phyloP scores from a whole-genome alignment of 176 grass and related monocot genomes.

The Thinopyrum elongatum region DNA sequence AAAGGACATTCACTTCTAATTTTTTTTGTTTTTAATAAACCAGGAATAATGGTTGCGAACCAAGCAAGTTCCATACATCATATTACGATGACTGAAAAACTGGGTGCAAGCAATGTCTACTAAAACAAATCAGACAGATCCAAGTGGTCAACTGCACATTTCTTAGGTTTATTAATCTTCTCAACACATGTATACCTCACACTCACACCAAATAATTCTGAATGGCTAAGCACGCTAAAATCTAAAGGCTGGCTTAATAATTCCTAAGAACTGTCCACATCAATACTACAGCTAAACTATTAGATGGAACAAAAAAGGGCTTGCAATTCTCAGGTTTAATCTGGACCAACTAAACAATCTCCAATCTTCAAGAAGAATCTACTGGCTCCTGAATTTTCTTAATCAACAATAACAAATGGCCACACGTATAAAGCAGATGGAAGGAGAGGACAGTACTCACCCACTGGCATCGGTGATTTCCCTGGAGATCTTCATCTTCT shows the following conservation, averaged over 20 bases:
- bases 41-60: neutral
- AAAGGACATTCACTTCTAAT: neutral
- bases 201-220: too few relatives aligned
- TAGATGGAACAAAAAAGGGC: too few relatives aligned
- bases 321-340: neutral
- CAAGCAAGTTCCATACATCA: neutral
- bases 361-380: neutral
- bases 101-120: neutral
- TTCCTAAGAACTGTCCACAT: too few relatives aligned
- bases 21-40: neutral
- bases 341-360: neutral
- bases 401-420: neutral
- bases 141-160: neutral
- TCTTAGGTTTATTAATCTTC: too few relatives aligned
- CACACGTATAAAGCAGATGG: neutral
- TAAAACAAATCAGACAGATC: neutral
- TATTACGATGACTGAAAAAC: neutral
- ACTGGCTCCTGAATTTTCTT: neutral
- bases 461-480: constrained; percentile 82
- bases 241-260: too few relatives aligned
- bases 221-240: too few relatives aligned
- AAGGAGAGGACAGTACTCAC: neutral
- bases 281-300: too few relatives aligned
- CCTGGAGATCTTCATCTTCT: constrained; percentile 96
- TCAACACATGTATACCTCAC: neutral